Evolutionary conservation across 164 flowering plant genomes (phyloP), one percentile per base, ranked within the genome.

Genomic region (Nymphaea thermarum): DNA sequence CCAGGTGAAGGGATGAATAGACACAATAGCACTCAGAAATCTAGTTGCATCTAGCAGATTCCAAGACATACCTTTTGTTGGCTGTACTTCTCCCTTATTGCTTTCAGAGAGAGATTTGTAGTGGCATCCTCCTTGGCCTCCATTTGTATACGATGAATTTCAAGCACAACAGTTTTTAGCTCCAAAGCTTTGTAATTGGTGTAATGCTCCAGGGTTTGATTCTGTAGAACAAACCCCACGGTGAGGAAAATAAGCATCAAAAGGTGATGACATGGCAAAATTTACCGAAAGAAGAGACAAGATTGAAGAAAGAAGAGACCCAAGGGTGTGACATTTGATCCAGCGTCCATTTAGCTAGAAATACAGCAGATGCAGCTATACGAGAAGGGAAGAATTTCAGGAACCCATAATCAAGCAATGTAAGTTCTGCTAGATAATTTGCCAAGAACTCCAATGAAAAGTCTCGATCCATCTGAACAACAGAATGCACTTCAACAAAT

Each of bases 351-450:
- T 78, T 84, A 7, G 95, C 89, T 57, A 88, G 88, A 70, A 88
- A 88, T 47, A 88, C 83, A 66, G 87, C 87, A n/a, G 95, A 87
- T 67, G 95, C 95, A 71, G 95, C 95, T 44, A 84, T 74, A 11
- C 78, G 53, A 2, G 95, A 89, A 65, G 95, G 95, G 71, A 84
- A 78, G 69, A 77, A 83, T 18, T 75, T 83, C 61, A n/a, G n/a
- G n/a, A n/a, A n/a, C n/a, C n/a, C n/a, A n/a, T n/a, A n/a, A n/a
- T n/a, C n/a, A n/a, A n/a, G n/a, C n/a, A n/a, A n/a, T n/a, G n/a
- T n/a, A n/a, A n/a, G n/a, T n/a, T n/a, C n/a, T n/a, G n/a, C n/a
- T n/a, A n/a, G n/a, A n/a, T n/a, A n/a, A n/a, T n/a, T n/a, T n/a
- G n/a, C n/a, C n/a, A n/a, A n/a, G n/a, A n/a, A n/a, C n/a, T n/a